phyloP scores from a whole-genome alignment of 805 yeast genomes.

The Candida patagonica region DNA sequence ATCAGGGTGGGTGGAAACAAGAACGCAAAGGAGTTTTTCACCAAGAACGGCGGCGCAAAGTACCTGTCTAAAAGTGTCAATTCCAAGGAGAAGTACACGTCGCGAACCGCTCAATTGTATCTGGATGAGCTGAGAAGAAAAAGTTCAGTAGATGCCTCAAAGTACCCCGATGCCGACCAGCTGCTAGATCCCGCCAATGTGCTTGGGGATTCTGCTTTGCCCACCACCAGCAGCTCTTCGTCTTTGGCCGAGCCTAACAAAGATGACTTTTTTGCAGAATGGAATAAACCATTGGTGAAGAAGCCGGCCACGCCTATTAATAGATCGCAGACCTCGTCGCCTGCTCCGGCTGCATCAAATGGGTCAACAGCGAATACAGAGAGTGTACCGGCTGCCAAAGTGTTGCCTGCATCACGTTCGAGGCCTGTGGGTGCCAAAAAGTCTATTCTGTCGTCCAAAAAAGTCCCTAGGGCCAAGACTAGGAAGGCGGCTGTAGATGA shows the following conservation, averaged over 20 bases:
- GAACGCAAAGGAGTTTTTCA: slow-evolving; percentile 70
- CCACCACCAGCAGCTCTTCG: slow-evolving; percentile 29
- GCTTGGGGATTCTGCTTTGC: background rate
- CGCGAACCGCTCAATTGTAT: slow-evolving; percentile 71
- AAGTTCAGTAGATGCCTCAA: slow-evolving; percentile 54
- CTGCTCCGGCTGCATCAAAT: slow-evolving; percentile 6
- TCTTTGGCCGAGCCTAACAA: slow-evolving; percentile 12
- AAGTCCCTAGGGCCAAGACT: slow-evolving; percentile 21
- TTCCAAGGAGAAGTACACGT: slow-evolving; percentile 70
- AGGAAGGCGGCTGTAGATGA: slow-evolving; percentile 34
- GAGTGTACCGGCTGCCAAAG: slow-evolving; percentile 13
- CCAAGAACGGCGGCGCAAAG: slow-evolving; percentile 78
- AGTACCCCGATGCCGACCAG: slow-evolving; percentile 62
- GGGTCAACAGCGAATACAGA: slow-evolving; percentile 14
- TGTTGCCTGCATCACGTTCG: slow-evolving; percentile 8
- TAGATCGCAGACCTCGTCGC: slow-evolving; percentile 27
- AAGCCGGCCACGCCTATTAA: slow-evolving; percentile 32
- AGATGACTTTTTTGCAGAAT: slow-evolving; percentile 85
- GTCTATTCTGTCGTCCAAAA: slow-evolving; percentile 25
- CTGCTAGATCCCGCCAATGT: slow-evolving; percentile 3
- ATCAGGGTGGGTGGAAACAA: slow-evolving; percentile 93
- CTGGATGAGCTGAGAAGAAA: slow-evolving; percentile 68
- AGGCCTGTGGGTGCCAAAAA: slow-evolving; percentile 10
- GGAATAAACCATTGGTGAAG: slow-evolving; percentile 66
- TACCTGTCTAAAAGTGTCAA: slow-evolving; percentile 49